Evolutionary conservation across 2,329 filamentous ascomycete species (phyloP).

Genomic region (Aspergillus latus): DNA sequence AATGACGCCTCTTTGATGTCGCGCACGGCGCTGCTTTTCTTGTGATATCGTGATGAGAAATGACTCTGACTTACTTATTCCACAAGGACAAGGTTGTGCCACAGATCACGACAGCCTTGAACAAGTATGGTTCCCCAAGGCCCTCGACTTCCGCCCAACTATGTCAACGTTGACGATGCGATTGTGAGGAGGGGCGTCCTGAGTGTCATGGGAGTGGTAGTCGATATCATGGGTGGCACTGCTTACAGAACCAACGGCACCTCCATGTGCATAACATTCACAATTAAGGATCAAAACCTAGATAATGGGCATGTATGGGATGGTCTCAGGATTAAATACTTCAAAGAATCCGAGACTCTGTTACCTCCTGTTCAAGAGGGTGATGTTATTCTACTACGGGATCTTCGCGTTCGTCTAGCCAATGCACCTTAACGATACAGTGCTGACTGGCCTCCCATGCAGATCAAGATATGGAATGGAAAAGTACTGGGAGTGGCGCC

Average conservation of each 20-base stretch:
- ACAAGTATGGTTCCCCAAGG: neutral
- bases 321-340: conserved; percentile 58
- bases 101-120: conserved; percentile 5
- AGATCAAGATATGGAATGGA: conserved; percentile 25
- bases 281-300: conserved; percentile 59
- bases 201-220: conserved; percentile 69
- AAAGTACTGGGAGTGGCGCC: conserved; percentile 28
- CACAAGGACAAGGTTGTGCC: conserved; percentile 2
- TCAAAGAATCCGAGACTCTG: conserved; percentile 49
- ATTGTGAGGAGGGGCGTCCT: conserved; percentile 40
- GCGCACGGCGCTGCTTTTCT: too few relatives aligned
- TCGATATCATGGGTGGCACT: conserved; percentile 58
- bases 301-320: conserved; percentile 42
- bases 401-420: conserved; percentile 51
- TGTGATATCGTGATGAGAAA: neutral
- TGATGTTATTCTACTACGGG: conserved; percentile 65
- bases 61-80: neutral
- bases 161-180: conserved; percentile 50
- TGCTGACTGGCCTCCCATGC: conserved; percentile 2
- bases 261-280: conserved; percentile 63
- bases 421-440: neutral
- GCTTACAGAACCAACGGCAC: conserved; percentile 52
- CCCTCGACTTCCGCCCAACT: conserved; percentile 31
- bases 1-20: neutral
- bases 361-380: conserved; percentile 51